phyloP scores from a whole-genome alignment of 208 protist species.

The Trypanosoma grayi region DNA sequence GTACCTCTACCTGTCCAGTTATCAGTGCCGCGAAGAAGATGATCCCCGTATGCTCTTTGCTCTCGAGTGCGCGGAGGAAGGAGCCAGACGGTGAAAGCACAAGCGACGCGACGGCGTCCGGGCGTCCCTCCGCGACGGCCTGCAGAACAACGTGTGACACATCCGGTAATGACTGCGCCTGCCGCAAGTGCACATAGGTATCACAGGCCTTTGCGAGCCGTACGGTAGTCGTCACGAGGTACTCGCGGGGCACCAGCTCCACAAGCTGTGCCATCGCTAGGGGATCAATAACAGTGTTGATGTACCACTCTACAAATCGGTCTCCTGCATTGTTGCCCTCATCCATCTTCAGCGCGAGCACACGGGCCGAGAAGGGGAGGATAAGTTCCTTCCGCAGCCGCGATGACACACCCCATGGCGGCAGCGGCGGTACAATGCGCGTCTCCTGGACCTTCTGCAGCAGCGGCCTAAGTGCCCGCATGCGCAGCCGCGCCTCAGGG shows the following conservation, averaged over 20 bases:
- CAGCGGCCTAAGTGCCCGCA: conserved; percentile 15
- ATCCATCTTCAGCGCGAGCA: conserved; percentile 56
- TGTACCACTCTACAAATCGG: conserved; percentile 84
- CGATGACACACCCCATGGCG: conserved; percentile 45
- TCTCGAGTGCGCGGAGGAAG: conserved; percentile 44
- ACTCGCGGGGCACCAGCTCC: conserved; percentile 63
- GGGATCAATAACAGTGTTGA: conserved; percentile 71
- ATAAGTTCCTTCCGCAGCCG: conserved; percentile 73
- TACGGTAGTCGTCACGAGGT: conserved; percentile 73
- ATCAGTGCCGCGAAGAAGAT: conserved; percentile 72
- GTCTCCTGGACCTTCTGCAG: conserved; percentile 29
- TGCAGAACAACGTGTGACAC: conserved; percentile 65
- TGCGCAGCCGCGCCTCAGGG: conserved; percentile 6
- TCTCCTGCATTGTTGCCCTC: conserved; percentile 44
- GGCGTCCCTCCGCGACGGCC: conserved; percentile 55
- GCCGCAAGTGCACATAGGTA: conserved; percentile 28
- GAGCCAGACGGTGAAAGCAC: conserved; percentile 59
- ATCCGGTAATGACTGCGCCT: conserved; percentile 65
- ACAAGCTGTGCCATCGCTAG: conserved; percentile 79
- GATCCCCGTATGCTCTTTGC: conserved; percentile 25
- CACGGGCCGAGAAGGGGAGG: conserved; percentile 73
- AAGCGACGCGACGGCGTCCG: conserved; percentile 56
- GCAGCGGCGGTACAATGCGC: conserved; percentile 41
- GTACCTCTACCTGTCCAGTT: conserved; percentile 58
- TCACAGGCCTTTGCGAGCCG: conserved; percentile 72